A percentile compares a stretch with the other conserved stretches of the same genome.
phyloP scores from a whole-genome alignment of 75 land plant species.

The Pinus albicaulis region DNA sequence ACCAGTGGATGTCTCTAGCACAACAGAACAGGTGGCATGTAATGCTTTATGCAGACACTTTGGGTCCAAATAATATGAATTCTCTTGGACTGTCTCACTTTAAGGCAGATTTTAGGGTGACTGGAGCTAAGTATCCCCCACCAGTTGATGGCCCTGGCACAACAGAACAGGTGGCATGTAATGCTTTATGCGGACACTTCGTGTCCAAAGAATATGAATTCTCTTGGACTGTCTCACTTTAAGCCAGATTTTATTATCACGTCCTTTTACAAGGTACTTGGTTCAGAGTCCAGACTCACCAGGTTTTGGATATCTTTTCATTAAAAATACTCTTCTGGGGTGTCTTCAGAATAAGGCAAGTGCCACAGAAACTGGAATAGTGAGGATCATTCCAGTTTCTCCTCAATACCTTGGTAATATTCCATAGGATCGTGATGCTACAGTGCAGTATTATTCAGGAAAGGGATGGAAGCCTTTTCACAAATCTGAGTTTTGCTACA shows the following conservation, averaged over 20 bases:
- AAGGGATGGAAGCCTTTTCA: too few relatives aligned
- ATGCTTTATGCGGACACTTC: too few relatives aligned
- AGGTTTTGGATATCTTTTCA: conserved; percentile 87
- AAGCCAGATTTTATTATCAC: too few relatives aligned
- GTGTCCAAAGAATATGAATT: too few relatives aligned
- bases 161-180: too few relatives aligned
- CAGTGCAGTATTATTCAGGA: too few relatives aligned
- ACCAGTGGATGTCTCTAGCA: conserved; percentile 27
- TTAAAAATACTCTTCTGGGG: conserved; percentile 59
- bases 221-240: too few relatives aligned
- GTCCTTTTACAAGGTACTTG: conserved; percentile 3
- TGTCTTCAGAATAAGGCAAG: conserved; percentile 38
- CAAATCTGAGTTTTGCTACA: conserved; percentile 18
- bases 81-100: too few relatives aligned
- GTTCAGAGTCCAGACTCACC: conserved; percentile 81
- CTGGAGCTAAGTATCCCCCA: too few relatives aligned
- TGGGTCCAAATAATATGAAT: too few relatives aligned
- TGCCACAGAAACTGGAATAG: conserved; percentile 58
- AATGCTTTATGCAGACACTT: conserved; percentile 7
- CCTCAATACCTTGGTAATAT: conserved; percentile 12
- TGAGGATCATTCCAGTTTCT: conserved; percentile 48
- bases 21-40: conserved; percentile 95
- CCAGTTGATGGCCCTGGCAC: too few relatives aligned
- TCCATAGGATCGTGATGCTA: neutral
- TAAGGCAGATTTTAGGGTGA: too few relatives aligned